Evolutionary conservation across 1,284 basidiomycete genomes (phyloP).

Genomic region (Cryptococcus sp.): DNA sequence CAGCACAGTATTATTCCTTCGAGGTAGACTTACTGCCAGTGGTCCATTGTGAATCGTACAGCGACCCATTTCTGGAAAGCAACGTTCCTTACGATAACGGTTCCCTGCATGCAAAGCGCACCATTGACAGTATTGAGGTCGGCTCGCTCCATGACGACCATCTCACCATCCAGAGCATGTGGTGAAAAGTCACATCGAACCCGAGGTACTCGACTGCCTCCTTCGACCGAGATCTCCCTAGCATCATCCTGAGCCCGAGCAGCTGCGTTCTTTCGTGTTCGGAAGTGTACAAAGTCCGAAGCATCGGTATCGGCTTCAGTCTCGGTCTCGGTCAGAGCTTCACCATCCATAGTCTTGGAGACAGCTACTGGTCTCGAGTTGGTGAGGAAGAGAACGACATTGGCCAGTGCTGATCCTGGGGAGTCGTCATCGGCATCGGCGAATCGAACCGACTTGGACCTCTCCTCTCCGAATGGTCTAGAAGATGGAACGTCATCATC

Average conservation of each 20-base stretch:
- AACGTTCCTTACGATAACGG: slow-evolving; percentile 53
- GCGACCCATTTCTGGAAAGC: slow-evolving; percentile 71
- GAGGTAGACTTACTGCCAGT: slow-evolving; percentile 50
- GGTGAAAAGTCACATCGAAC: slow-evolving; percentile 45
- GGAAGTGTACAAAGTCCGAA: slow-evolving; percentile 41
- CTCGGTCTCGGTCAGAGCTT: slow-evolving; percentile 41
- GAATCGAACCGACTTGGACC: slow-evolving; percentile 46
- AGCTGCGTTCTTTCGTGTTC: slow-evolving; percentile 38
- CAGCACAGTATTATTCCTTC: slow-evolving; percentile 5
- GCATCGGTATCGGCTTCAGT: slow-evolving; percentile 44
- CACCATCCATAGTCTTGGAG: slow-evolving; percentile 37
- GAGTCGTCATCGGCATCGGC: slow-evolving; percentile 36
- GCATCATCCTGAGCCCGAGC: slow-evolving; percentile 29
- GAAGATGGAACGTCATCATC: slow-evolving; percentile 10
- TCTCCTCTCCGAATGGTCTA: slow-evolving; percentile 32
- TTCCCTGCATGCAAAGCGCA: slow-evolving; percentile 47
- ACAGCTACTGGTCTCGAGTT: slow-evolving; percentile 47
- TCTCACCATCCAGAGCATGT: slow-evolving; percentile 29
- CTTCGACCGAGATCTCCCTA: slow-evolving; percentile 29
- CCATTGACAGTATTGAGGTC: slow-evolving; percentile 32
- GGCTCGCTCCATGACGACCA: slow-evolving; percentile 45
- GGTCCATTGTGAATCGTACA: slow-evolving; percentile 61
- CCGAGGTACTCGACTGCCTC: slow-evolving; percentile 39
- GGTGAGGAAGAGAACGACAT: slow-evolving; percentile 46
- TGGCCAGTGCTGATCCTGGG: slow-evolving; percentile 36